These are phyloP conservation scores for Suillus occidentalis DNA, from an alignment of 768 basidiomycete genomes.

Conservation along the genomic window DNA sequence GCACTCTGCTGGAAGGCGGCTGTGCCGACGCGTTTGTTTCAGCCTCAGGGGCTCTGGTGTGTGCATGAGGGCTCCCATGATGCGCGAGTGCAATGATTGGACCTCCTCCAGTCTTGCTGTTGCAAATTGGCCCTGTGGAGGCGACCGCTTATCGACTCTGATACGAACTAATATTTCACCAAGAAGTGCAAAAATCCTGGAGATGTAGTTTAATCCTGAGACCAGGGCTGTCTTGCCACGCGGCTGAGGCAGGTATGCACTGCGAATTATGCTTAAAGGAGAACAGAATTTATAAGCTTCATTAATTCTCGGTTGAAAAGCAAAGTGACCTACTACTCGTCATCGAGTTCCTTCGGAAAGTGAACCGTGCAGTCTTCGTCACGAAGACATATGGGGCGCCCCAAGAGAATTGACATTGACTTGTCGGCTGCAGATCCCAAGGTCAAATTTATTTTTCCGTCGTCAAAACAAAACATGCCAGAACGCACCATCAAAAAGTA, in stretches of 20 bases:
- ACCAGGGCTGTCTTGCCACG: slow-evolving; percentile 82
- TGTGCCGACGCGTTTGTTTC: slow-evolving; percentile 53
- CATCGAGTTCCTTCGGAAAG: slow-evolving; percentile 86
- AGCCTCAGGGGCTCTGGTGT: slow-evolving; percentile 75
- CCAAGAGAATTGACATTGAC: slow-evolving; percentile 83
- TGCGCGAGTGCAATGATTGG: slow-evolving; percentile 73
- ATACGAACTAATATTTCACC: slow-evolving; percentile 88
- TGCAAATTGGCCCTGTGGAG: slow-evolving; percentile 82
- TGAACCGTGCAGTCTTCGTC: slow-evolving; percentile 91
- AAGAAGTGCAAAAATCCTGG: slow-evolving; percentile 80
- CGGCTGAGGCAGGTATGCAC: slow-evolving; percentile 84
- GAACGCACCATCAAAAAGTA: slow-evolving; percentile 78
- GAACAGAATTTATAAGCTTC: slow-evolving; percentile 18
- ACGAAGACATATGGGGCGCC: slow-evolving; percentile 80
- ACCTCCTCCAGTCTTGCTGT: slow-evolving; percentile 85
- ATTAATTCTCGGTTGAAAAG: slow-evolving; percentile 31
- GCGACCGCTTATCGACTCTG: slow-evolving; percentile 82
- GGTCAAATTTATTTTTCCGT: neutral
- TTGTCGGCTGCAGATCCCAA: slow-evolving; percentile 65
- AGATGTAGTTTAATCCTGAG: slow-evolving; percentile 84
- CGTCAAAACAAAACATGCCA: slow-evolving; percentile 3
- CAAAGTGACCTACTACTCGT: slow-evolving; percentile 71
- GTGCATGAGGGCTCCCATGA: slow-evolving; percentile 71
- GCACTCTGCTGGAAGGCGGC: slow-evolving; percentile 56
- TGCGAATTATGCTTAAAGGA: slow-evolving; percentile 70